These are phyloP conservation scores for Candida succiphila DNA, from an alignment of 805 yeast genomes.

Conservation along the genomic window DNA sequence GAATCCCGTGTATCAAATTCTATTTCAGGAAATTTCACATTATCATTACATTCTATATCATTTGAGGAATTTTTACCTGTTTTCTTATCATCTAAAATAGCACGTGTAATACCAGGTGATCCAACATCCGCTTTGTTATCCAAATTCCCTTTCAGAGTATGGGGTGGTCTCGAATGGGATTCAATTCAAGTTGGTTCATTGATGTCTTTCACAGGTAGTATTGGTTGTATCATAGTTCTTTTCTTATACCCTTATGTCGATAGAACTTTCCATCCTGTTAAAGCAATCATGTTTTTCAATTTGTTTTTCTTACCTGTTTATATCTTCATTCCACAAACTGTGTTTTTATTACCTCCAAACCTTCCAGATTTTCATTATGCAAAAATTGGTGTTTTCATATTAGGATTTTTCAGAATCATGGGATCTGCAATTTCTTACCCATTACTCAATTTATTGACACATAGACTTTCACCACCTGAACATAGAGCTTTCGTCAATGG, in stretches of 20 bases:
- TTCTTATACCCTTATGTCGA: slow-evolving; percentile 44
- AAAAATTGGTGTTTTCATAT: slow-evolving; percentile 13
- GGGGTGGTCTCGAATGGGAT: slow-evolving; percentile 43
- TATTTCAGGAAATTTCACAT: slow-evolving; percentile 25
- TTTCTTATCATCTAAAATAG: slow-evolving; percentile 27
- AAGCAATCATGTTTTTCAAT: slow-evolving; percentile 31
- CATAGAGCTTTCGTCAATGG: slow-evolving; percentile 54
- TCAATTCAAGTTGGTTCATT: slow-evolving; percentile 39
- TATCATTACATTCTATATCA: slow-evolving; percentile 38
- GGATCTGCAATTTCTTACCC: slow-evolving; percentile 42
- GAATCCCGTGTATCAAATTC: slow-evolving; percentile 3
- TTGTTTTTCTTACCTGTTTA: slow-evolving; percentile 35
- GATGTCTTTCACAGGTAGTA: slow-evolving; percentile 42
- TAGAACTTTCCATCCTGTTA: slow-evolving; percentile 33
- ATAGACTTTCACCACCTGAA: slow-evolving; percentile 41
- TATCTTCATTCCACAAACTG: slow-evolving; percentile 34
- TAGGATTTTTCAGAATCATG: slow-evolving; percentile 17
- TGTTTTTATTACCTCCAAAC: slow-evolving; percentile 27
- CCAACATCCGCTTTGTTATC: slow-evolving; percentile 12
- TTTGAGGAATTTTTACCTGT: slow-evolving; percentile 49
- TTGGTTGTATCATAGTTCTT: slow-evolving; percentile 39
- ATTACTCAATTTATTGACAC: slow-evolving; percentile 41
- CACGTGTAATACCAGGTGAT: not conserved
- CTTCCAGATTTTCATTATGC: not conserved
- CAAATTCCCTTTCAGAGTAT: slow-evolving; percentile 35